These are phyloP conservation scores for Malus hybrid DNA, from an alignment of 331 rosid species.

Conservation along the genomic window DNA sequence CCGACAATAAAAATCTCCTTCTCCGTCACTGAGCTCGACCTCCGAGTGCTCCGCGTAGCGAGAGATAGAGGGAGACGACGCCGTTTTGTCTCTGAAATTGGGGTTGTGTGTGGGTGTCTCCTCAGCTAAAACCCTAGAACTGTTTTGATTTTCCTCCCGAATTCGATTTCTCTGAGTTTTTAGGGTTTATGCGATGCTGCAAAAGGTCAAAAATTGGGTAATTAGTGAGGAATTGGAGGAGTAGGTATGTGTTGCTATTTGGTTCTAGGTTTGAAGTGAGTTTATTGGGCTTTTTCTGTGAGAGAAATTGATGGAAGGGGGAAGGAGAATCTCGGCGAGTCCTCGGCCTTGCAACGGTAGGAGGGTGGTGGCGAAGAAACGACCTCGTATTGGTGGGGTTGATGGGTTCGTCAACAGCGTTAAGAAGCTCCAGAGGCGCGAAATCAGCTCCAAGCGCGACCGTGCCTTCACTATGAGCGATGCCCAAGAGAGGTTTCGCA, in stretches of 20 bases:
- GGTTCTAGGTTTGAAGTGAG: slow-evolving; percentile 13
- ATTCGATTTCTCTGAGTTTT: background rate
- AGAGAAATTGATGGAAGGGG: slow-evolving; percentile 62
- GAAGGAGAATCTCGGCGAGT: slow-evolving; percentile 91
- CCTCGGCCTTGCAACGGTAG: slow-evolving; percentile 89
- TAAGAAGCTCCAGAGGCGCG: slow-evolving; percentile 96
- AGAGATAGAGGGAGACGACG: background rate
- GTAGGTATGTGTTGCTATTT: background rate
- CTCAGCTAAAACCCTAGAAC: background rate
- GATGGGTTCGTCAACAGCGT: slow-evolving; percentile 95
- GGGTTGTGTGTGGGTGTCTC: background rate
- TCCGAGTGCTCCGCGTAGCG: background rate
- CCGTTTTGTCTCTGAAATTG: background rate
- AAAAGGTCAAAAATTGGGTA: background rate
- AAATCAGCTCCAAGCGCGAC: slow-evolving; percentile 92
- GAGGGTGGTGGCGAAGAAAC: slow-evolving; percentile 76
- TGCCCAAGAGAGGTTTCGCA: slow-evolving; percentile 93
- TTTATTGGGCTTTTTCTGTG: background rate
- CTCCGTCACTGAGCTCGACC: background rate
- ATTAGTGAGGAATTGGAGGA: background rate
- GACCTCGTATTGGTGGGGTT: slow-evolving; percentile 53
- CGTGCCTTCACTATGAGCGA: slow-evolving; percentile 94
- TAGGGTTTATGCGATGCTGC: background rate
- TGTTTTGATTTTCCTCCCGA: background rate
- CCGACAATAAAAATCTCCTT: background rate